Base-by-base conservation (phyloP, 1,284 basidiomycete species). In the Cystobasidium sp. region DNA sequence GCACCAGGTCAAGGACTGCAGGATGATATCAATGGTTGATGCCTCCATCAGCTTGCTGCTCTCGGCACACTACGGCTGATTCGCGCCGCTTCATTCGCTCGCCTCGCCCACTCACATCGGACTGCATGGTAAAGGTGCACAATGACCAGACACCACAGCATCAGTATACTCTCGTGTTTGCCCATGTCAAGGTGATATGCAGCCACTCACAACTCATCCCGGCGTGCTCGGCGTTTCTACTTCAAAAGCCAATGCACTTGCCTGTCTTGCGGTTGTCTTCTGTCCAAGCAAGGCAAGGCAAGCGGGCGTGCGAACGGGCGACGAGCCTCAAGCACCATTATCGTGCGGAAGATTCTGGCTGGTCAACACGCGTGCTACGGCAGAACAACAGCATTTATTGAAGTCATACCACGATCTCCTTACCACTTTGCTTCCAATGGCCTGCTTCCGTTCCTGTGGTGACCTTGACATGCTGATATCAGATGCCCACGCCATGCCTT, bases 1-100 rank as follows among this genome's bases (percentile, higher is more conserved):
- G 61, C 46, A 73, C 70, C 59, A 73, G 70, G 59, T 73, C 70
- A 39, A 73, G 70, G 70, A 73, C 70, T 73, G 43, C 58, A 61
- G 14, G 20, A 31, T 31, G 55, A 39, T 18, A 41, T 16, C 43
- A n/a, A 46, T 49, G 46, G 12, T 16, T 52, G 43, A 24, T 22
- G 6, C 9, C 14, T 39, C 31, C 6, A 37, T 18, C 8, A n/a
- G 22, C 22, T 9, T 12, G 12, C 6, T n/a, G 53, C 3, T n/a
- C 5, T 46, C 61, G 14, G 44, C 16, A 16, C 55, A 3, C 12
- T 67, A 1, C 7, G 3, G 51, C 39, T 20, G 53, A 37, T 70
- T 70, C 52, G 31, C 47, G 46, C 63, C 49, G 47, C 43, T 65
- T 39, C 63, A 37, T 49, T 67, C 49, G 41, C 46, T 7, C 24